Percentiles rank a stretch among this genome's conserved stretches.
Evolutionary conservation across 768 basidiomycete genomes (phyloP).

Genomic region (Phylloporus sp.): DNA sequence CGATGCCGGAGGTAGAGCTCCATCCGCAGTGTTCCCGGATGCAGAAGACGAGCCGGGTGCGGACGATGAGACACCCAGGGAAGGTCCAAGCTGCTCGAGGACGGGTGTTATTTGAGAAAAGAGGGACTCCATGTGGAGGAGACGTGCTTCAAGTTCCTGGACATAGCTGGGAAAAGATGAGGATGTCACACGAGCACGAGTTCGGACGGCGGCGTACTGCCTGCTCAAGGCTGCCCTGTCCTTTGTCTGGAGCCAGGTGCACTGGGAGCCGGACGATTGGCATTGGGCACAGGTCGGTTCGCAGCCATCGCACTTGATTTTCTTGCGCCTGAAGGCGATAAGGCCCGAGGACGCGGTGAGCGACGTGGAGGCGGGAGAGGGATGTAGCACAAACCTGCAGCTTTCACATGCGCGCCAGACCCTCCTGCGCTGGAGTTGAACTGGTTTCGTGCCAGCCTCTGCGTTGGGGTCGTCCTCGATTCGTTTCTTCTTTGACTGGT

Average conservation of each 20-base stretch:
- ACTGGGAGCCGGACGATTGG: conserved; percentile 65
- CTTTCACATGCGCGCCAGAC: conserved; percentile 91
- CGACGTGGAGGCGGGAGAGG: conserved; percentile 7
- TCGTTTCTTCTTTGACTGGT: conserved; percentile 76
- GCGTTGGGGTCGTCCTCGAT: conserved; percentile 51
- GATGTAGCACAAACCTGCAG: conserved; percentile 59
- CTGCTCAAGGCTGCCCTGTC: conserved; percentile 86
- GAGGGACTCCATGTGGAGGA: conserved; percentile 85
- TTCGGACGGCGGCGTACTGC: conserved; percentile 55
- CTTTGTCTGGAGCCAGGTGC: conserved; percentile 89
- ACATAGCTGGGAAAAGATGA: conserved; percentile 60
- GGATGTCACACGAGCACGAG: conserved; percentile 8
- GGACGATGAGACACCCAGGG: conserved; percentile 39
- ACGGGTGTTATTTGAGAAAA: conserved; percentile 79
- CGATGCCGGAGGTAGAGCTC: conserved; percentile 23
- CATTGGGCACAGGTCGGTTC: conserved; percentile 88
- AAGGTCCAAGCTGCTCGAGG: conserved; percentile 66
- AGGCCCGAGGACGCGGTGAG: conserved; percentile 16
- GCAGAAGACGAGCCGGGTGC: conserved; percentile 30
- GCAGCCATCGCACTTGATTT: conserved; percentile 89
- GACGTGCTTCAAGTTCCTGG: conserved; percentile 83
- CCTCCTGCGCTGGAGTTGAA: conserved; percentile 72
- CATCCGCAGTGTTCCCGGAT: conserved; percentile 11
- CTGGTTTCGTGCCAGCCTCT: conserved; percentile 58
- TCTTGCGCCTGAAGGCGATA: conserved; percentile 63